These are phyloP conservation scores for Echria macrotheca DNA, from an alignment of 495 filamentous ascomycete genomes.

Conservation along the genomic window DNA sequence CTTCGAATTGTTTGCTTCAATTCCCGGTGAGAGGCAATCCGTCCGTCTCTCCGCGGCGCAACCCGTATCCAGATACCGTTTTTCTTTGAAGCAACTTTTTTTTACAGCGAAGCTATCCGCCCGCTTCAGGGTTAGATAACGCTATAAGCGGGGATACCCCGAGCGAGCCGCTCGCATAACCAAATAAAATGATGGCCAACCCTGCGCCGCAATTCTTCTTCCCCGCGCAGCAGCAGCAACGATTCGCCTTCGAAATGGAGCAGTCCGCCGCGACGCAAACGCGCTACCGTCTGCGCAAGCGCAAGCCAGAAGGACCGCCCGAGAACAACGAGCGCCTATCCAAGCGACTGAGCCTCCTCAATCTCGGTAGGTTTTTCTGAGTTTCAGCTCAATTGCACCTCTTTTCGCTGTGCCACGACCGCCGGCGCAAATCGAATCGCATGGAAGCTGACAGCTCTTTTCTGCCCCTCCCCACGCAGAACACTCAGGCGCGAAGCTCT, in stretches of 20 bases:
- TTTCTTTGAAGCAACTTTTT: too few species aligned
- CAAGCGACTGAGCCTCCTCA: conserved; percentile 76
- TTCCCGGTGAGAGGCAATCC: too few species aligned
- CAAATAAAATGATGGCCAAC: conserved; percentile 11
- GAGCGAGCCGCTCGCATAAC: conserved; percentile 3
- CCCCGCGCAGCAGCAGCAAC: neutral
- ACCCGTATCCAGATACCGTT: too few species aligned
- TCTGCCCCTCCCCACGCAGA: conserved; percentile 34
- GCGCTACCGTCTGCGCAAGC: conserved; percentile 34
- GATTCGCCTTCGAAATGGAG: too few species aligned
- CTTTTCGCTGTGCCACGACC: neutral
- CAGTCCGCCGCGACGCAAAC: neutral
- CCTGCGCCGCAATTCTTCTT: conserved; percentile 3
- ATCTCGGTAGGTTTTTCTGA: conserved; percentile 59
- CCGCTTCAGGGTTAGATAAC: neutral
- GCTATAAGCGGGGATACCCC: too few species aligned
- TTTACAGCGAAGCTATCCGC: neutral
- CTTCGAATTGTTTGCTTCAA: too few species aligned
- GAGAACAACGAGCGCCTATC: conserved; percentile 53
- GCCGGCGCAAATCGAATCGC: conserved; percentile 1
- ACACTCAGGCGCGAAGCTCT: conserved; percentile 50
- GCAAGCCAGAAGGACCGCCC: conserved; percentile 46
- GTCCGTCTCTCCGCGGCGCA: too few species aligned
- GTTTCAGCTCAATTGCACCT: conserved; percentile 4
- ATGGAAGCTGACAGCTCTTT: conserved; percentile 15